phyloP scores from a whole-genome alignment of 495 filamentous ascomycete genomes.

The Lasiosphaeriaceae sp. region DNA sequence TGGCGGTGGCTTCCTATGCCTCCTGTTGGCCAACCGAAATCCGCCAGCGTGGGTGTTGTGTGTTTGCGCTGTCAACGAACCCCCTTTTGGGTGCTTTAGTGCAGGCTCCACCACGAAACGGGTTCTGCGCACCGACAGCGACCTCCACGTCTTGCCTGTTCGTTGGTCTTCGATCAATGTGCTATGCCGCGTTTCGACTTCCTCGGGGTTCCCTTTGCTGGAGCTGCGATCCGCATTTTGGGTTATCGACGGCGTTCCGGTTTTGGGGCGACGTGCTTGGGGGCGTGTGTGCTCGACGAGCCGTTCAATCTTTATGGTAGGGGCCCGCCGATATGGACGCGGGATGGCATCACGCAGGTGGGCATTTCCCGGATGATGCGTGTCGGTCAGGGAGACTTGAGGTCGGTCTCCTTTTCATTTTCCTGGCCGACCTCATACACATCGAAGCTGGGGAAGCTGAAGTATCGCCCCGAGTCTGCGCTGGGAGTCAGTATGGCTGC shows the following conservation, averaged over 20 bases:
- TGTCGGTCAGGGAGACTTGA: slow-evolving; percentile 28
- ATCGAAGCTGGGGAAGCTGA: slow-evolving; percentile 57
- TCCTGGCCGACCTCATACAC: slow-evolving; percentile 39
- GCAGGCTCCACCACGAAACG: slow-evolving; percentile 11
- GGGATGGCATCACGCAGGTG: slow-evolving; percentile 3
- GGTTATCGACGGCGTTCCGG: neutral
- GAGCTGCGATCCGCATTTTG: neutral
- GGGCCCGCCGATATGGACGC: neutral
- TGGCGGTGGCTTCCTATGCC: neutral
- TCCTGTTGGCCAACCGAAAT: neutral
- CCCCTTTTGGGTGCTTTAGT: slow-evolving; percentile 8
- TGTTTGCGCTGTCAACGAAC: neutral
- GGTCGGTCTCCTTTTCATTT: slow-evolving; percentile 27
- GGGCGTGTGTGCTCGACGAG: slow-evolving; percentile 9
- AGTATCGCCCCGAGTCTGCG: slow-evolving; percentile 43
- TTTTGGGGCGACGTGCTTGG: neutral
- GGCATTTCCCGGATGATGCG: slow-evolving; percentile 1
- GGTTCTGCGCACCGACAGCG: slow-evolving; percentile 3
- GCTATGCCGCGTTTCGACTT: neutral
- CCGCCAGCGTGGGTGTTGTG: slow-evolving; percentile 4
- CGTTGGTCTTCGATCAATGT: neutral
- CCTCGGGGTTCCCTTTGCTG: neutral
- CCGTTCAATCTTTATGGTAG: slow-evolving; percentile 2
- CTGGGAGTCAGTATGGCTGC: slow-evolving; percentile 12
- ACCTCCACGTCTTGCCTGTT: neutral